A percentile compares a stretch with the other conserved stretches of the same genome.
phyloP scores from a whole-genome alignment of 2,329 filamentous ascomycete species.

The Clonostachys chloroleuca region DNA sequence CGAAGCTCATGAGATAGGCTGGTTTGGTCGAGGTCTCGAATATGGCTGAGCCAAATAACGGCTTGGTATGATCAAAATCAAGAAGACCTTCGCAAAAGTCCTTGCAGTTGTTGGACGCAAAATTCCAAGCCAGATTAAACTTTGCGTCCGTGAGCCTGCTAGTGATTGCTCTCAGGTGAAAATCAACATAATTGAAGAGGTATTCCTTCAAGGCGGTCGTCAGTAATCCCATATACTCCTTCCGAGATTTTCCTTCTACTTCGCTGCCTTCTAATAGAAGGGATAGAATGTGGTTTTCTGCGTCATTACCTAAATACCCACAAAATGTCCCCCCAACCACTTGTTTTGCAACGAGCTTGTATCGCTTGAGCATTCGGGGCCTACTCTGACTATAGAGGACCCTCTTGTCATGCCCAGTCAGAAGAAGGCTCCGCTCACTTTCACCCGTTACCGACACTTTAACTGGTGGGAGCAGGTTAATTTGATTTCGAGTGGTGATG shows the following conservation, averaged over 20 bases:
- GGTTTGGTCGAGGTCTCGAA: slow-evolving; percentile 2
- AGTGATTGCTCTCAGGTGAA: neutral
- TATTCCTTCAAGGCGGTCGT: too few relatives aligned
- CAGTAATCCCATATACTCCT: neutral
- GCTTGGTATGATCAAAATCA: slow-evolving; percentile 16
- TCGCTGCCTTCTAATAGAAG: too few relatives aligned
- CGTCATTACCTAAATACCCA: slow-evolving; percentile 12
- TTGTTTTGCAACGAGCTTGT: slow-evolving; percentile 32
- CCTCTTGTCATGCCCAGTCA: slow-evolving; percentile 8
- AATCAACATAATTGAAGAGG: neutral
- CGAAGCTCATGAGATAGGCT: slow-evolving; percentile 33
- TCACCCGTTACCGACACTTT: neutral
- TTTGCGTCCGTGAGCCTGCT: slow-evolving; percentile 7
- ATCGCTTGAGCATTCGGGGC: slow-evolving; percentile 16
- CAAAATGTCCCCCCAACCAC: slow-evolving; percentile 28
- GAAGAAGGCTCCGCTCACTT: slow-evolving; percentile 8
- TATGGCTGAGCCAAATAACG: slow-evolving; percentile 11
- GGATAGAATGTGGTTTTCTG: slow-evolving; percentile 14
- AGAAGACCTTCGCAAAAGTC: slow-evolving; percentile 28
- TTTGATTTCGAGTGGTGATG: slow-evolving; percentile 15
- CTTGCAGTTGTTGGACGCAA: slow-evolving; percentile 27
- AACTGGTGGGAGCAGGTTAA: slow-evolving; percentile 3
- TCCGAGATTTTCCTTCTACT: slow-evolving; percentile 10
- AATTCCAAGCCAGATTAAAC: slow-evolving; percentile 20
- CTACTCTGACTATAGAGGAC: slow-evolving; percentile 9